phyloP scores from a whole-genome alignment of 257 asterid genomes.

The Solanum medicagineum region DNA sequence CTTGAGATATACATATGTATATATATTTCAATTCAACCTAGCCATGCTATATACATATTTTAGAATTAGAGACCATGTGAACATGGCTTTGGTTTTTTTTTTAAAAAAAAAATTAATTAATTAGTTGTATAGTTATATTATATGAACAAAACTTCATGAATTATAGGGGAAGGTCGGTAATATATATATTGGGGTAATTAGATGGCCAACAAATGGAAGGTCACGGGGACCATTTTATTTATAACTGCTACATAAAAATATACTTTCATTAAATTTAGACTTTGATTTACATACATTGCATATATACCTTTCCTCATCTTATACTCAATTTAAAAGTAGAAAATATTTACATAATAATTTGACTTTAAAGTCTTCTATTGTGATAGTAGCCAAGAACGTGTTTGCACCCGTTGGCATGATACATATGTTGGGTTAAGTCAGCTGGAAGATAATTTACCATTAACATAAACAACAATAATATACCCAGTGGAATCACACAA shows the following conservation, averaged over 20 bases:
- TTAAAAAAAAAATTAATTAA: neutral
- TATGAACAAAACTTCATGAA: neutral
- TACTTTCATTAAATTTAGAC: neutral
- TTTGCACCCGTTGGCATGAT: neutral
- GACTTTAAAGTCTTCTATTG: neutral
- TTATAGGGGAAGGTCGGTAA: neutral
- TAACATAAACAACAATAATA: neutral
- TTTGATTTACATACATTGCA: neutral
- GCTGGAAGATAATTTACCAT: neutral
- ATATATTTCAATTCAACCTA: neutral
- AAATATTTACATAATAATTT: neutral
- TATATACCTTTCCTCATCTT: neutral
- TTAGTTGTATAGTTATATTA: neutral
- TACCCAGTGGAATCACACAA: too few relatives aligned
- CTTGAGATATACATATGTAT: neutral
- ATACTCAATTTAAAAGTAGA: neutral
- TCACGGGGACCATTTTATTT: conserved; percentile 7
- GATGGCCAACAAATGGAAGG: neutral
- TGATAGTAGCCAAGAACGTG: neutral
- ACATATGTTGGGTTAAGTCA: neutral
- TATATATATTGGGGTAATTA: neutral
- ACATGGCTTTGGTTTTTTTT: neutral
- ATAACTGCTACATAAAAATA: neutral
- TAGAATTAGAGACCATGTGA: neutral
- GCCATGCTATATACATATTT: neutral